Conservation (phyloP, 1,284 basidiomycete genomes). For the Ceratobasidium sp. region DNA sequence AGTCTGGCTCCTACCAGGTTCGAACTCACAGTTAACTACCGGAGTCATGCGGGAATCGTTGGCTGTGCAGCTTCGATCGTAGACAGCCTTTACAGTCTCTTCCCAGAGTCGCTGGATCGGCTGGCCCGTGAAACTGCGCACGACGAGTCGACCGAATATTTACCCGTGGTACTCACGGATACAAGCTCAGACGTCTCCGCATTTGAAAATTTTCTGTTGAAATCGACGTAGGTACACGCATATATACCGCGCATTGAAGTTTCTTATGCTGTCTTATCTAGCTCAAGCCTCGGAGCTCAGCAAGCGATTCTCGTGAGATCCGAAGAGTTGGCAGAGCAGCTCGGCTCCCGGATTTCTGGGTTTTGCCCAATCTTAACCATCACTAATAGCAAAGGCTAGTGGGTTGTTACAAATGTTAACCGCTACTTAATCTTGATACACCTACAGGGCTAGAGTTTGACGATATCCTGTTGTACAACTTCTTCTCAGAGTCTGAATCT, state of each 20-base stretch:
- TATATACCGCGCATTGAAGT: too few species aligned
- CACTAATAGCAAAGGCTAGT: slow-evolving; percentile 18
- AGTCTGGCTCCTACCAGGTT: slow-evolving; percentile 51
- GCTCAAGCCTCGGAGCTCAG: slow-evolving; percentile 9
- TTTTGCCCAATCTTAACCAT: slow-evolving; percentile 63
- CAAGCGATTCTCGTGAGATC: slow-evolving; percentile 68
- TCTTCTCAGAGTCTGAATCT: slow-evolving; percentile 68
- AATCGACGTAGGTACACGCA: not conserved
- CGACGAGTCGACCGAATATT: not conserved
- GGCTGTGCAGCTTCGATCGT: slow-evolving; percentile 42
- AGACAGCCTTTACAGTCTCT: slow-evolving; percentile 15
- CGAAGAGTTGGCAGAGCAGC: slow-evolving; percentile 58
- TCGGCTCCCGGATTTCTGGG: slow-evolving; percentile 64
- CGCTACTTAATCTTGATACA: not conserved
- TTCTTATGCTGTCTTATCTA: not conserved
- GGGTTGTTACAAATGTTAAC: too few species aligned
- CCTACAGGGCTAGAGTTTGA: slow-evolving; percentile 69
- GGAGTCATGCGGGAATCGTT: slow-evolving; percentile 45
- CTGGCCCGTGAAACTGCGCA: slow-evolving; percentile 27
- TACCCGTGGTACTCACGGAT: not conserved
- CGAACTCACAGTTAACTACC: slow-evolving; percentile 43
- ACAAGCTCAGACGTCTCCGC: not conserved
- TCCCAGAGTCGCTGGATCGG: slow-evolving; percentile 42
- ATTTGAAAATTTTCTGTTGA: not conserved
- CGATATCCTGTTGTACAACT: slow-evolving; percentile 73